These are phyloP conservation scores for Fusarium verrucosum DNA, from an alignment of 2,329 filamentous ascomycete species.

Conservation along the genomic window DNA sequence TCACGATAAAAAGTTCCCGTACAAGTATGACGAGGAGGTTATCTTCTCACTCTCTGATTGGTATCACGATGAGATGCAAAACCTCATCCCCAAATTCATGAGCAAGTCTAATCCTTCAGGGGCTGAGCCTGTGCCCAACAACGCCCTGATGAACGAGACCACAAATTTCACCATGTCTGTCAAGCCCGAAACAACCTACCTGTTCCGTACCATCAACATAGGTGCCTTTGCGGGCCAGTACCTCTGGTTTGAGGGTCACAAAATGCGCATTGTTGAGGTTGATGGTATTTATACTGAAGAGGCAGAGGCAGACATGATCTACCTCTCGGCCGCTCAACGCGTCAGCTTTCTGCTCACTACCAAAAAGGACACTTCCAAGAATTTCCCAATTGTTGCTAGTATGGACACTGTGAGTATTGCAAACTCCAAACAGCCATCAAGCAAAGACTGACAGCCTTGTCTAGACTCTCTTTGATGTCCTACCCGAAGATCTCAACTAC, in stretches of 20 bases:
- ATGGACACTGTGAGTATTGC: constrained; percentile 71
- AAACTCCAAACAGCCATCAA: accelerated
- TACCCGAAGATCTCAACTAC: constrained; percentile 74
- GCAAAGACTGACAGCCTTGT: neutral
- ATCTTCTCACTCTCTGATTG: constrained; percentile 73
- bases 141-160: constrained; percentile 76
- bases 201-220: constrained; percentile 77
- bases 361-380: constrained; percentile 67
- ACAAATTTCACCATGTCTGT: constrained; percentile 67
- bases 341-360: constrained; percentile 70
- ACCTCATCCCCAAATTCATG: constrained; percentile 60
- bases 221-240: constrained; percentile 76
- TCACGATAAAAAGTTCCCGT: constrained; percentile 69
- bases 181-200: constrained; percentile 74
- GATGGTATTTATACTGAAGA: constrained; percentile 75
- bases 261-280: constrained; percentile 75
- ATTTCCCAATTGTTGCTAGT: constrained; percentile 73
- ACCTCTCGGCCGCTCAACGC: constrained; percentile 74
- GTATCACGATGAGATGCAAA: constrained; percentile 70
- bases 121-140: constrained; percentile 73
- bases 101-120: constrained; percentile 64
- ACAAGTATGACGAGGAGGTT: constrained; percentile 70
- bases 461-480: constrained; percentile 71
- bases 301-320: constrained; percentile 68
- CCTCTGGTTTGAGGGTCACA: constrained; percentile 73